Base-by-base conservation (phyloP, 495 filamentous ascomycete species). In the Daldinia grandis region DNA sequence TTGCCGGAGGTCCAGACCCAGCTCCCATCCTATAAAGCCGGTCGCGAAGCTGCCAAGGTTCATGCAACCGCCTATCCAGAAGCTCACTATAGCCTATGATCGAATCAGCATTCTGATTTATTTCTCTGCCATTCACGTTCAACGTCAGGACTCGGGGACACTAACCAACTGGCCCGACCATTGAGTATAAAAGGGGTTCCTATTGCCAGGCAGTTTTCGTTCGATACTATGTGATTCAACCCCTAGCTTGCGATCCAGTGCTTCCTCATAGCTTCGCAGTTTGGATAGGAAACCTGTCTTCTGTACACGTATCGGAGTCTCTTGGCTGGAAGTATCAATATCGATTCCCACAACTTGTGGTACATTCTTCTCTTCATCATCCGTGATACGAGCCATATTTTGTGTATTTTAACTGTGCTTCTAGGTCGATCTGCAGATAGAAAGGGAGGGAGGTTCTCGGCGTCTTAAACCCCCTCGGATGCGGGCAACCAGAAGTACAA, bases 31-130 rank as follows among this genome's bases (percentile, higher is more conserved):
- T 49, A 86, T 65, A 44, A 85, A 78, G n/a, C 83, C 83, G 17
- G 80, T 80, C 24, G 82, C 79, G 61, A 89, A 86, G 61, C 83
- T 86, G 50, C 82, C 81, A 12, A 86, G 81, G 59, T 89, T 87
- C 78, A 87, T 84, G 12, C 85, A 88, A 4, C 79, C 78, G 1
- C 81, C 81, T 1, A 82, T 82, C 86, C 85, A 83, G 47, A 83
- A 68, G 49, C 65, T 57, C 9, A 74, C 57, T 61, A 76, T 59
- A 27, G 47, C 50, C 62, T 69, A n/a, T 33, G 55, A 21, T 40
- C 9, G 5, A 1, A 35, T 55, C 54, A 58, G 51, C 12, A 19
- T 25, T 62, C 44, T 14, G 12, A 27, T 8, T 17, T n/a, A 12
- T 5, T 25, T 15, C 17, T 15, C 37, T 31, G 30, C 12, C 19